phyloP scores from a whole-genome alignment of 2,329 filamentous ascomycete genomes.

The Neonectria punicea region DNA sequence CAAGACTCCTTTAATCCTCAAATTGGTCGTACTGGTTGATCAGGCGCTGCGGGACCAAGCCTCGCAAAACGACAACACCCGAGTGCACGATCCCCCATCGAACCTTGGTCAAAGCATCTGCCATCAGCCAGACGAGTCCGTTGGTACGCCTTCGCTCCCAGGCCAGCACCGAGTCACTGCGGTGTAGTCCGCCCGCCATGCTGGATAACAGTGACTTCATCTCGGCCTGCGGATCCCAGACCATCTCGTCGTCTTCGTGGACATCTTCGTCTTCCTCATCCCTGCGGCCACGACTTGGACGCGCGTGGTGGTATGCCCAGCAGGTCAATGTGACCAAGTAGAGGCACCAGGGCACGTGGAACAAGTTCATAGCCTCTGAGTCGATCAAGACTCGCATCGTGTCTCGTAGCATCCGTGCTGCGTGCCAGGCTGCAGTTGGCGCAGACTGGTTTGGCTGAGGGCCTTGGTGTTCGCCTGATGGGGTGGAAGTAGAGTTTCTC shows the following conservation, averaged over 20 bases:
- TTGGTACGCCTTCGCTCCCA: slow-evolving; percentile 60
- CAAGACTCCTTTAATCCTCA: slow-evolving; percentile 14
- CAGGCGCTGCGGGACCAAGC: slow-evolving; percentile 45
- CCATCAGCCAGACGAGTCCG: slow-evolving; percentile 65
- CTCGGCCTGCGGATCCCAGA: slow-evolving; percentile 60
- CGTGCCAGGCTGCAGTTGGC: slow-evolving; percentile 62
- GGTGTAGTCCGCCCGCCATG: slow-evolving; percentile 48
- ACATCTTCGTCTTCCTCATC: slow-evolving; percentile 25
- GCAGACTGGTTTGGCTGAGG: slow-evolving; percentile 41
- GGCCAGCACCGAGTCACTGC: slow-evolving; percentile 44
- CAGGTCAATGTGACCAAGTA: slow-evolving; percentile 68
- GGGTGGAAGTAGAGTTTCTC: not conserved
- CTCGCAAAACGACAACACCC: slow-evolving; percentile 65
- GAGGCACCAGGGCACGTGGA: slow-evolving; percentile 71
- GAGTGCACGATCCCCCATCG: slow-evolving; percentile 72
- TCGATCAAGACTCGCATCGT: slow-evolving; percentile 60
- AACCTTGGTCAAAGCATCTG: slow-evolving; percentile 64
- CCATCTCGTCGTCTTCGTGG: slow-evolving; percentile 57
- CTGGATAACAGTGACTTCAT: slow-evolving; percentile 56
- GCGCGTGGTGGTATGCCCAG: slow-evolving; percentile 66
- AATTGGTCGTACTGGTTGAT: slow-evolving; percentile 42
- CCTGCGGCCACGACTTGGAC: slow-evolving; percentile 20
- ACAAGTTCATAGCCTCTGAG: slow-evolving; percentile 62
- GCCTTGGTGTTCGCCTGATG: not conserved
- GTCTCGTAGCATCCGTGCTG: slow-evolving; percentile 62